Base-by-base conservation (phyloP, 805 yeast species). In the Pichia deserticola region DNA sequence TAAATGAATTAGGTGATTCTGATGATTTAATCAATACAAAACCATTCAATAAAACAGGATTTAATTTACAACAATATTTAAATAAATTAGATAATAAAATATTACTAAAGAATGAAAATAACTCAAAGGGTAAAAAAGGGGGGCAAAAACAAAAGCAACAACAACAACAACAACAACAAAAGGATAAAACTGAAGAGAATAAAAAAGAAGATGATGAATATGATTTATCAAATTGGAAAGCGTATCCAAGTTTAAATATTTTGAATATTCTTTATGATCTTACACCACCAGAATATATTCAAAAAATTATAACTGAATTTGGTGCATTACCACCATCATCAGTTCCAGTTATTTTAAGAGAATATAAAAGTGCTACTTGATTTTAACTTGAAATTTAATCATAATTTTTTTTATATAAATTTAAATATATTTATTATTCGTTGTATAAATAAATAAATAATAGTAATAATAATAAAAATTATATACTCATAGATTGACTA, bases 261-360 rank as follows among this genome's bases (percentile, higher is more conserved):
- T 79, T 90, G 60, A 89, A 89, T 62, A 82, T 93, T 55, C 77
- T 93, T 77, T 93, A 88, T 66, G 99, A 93, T 68, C 75, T 93
- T 58, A 92, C 98, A 1, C 97, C 97, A 36, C 95, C 96, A 12
- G 87, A 84, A 57, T 87, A 86, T 62, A 88, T 93, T 60, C 90
- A 92, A 65, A 93, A 93, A 71, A 89, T 93, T 51, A 89, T 93
- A 48, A 93, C 98, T 2, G 99, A 93, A 66, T 81, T 92, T 55
- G 99, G 99, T 32, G 88, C 96, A 3, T 75, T 93, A 57, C 99
- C 99, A 10, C 96, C 99, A 40, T 86, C 95, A n/a, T 89, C 98
- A 1, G 98, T 93, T 51, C 99, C 99, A 30, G 98, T 93, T 44
- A 88, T 93, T 53, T 72, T 93, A 59, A 80, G 98, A 69, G 99